Evolutionary conservation across 225 moss, liverwort and hornwort species (phyloP), one percentile per base, ranked within the genome.

Genomic region (Polytrichum commune): DNA sequence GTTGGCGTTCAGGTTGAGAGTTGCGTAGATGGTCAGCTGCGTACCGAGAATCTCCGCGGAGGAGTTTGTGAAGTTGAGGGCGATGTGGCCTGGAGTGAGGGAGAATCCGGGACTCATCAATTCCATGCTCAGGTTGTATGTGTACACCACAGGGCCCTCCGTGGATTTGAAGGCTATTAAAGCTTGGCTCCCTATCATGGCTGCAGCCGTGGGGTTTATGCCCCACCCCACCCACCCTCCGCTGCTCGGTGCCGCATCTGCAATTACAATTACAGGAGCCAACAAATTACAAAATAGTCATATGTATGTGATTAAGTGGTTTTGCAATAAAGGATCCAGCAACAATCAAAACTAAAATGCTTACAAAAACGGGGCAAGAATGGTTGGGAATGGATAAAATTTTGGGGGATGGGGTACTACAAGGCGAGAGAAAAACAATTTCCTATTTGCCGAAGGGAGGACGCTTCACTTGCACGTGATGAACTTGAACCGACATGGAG

Each of bases 181-280:
- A 16, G 86, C 55, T 64, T 89, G 90, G 6, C 85, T 83, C 3
- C 95, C 95, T 2, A 4, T 46, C 95, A 95, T 95, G 0, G 29
- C 7, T 0, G 46, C 0, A 0, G 23, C 4, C 0, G 75, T 62
- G 4, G 92, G 90, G 60, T 91, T 92, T 22, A 92, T 69, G 27
- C 90, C 95, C 95, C 95, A 95, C 0, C 92, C 92, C 4, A 89
- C 89, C 95, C 95, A 95, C 1, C 92, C 92, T 33, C 6, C 23
- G 1, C 71, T 18, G 23, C 62, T 76, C 6, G 83, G 75, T 23
- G 84, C 79, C 63, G 81, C 74, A 9, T 70, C 88, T 88, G 79
- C 63, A 69, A 6, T 20, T 61, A n/a, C 55, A 69, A 16, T 20
- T 61, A n/a, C 60, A 23, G 8, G 26, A 60, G n/a, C n/a, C 38